These are phyloP conservation scores for Penicillium salamii DNA, from an alignment of 495 filamentous ascomycete genomes.

Conservation along the genomic window DNA sequence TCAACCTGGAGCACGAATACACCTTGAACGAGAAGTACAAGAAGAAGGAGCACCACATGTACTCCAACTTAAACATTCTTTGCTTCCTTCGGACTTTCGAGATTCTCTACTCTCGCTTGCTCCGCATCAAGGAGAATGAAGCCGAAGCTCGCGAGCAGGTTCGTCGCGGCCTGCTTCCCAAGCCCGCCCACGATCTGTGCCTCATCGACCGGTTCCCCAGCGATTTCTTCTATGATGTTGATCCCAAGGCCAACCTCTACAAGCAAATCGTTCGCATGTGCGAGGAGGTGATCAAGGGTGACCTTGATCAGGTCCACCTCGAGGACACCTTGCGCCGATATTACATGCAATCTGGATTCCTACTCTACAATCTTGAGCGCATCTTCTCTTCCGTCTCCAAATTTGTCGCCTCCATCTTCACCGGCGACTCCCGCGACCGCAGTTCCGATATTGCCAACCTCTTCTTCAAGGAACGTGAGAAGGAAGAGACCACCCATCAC, in stretches of 20 bases:
- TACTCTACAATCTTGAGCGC: conserved; percentile 84
- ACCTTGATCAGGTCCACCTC: conserved; percentile 73
- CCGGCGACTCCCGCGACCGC: conserved; percentile 83
- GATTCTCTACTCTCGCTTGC: conserved; percentile 78
- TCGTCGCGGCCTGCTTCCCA: conserved; percentile 58
- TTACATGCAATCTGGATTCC: conserved; percentile 86
- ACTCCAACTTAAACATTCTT: conserved; percentile 83
- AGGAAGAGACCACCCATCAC: conserved; percentile 76
- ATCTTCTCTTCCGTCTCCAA: conserved; percentile 74
- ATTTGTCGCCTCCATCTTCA: conserved; percentile 70
- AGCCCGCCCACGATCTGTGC: conserved; percentile 76
- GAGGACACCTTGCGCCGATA: conserved; percentile 88
- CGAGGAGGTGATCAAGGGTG: conserved; percentile 64
- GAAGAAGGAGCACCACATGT: conserved; percentile 78
- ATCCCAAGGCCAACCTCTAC: conserved; percentile 63
- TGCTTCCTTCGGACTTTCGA: conserved; percentile 93
- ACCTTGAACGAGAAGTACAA: conserved; percentile 77
- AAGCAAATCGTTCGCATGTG: conserved; percentile 66
- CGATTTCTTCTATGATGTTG: conserved; percentile 74
- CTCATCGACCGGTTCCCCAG: conserved; percentile 73
- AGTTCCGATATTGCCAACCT: conserved; percentile 79
- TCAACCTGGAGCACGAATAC: conserved; percentile 56
- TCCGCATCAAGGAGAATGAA: conserved; percentile 75
- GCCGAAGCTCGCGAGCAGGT: conserved; percentile 70
- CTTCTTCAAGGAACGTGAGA: conserved; percentile 76